These are phyloP conservation scores for Metschnikowia picachoensis DNA, from an alignment of 805 yeast genomes.

Conservation along the genomic window DNA sequence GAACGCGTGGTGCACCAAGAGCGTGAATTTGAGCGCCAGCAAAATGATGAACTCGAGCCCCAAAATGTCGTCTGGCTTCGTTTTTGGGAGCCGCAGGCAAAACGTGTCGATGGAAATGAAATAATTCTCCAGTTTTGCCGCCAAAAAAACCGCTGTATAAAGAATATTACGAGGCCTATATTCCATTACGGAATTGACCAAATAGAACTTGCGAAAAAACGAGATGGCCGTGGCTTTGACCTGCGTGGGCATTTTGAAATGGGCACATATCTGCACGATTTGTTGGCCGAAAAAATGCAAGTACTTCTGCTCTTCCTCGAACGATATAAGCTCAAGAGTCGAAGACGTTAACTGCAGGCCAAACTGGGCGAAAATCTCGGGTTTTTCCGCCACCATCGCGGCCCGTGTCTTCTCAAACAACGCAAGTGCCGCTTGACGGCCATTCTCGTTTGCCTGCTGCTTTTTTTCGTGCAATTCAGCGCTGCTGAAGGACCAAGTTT, in stretches of 20 bases:
- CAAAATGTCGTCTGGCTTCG: slow-evolving; percentile 62
- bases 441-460: slow-evolving; percentile 50
- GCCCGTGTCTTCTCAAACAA: slow-evolving; percentile 26
- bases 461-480: slow-evolving; percentile 52
- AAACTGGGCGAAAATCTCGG: slow-evolving; percentile 29
- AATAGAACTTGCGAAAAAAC: slow-evolving; percentile 76
- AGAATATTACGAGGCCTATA: slow-evolving; percentile 81
- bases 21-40: slow-evolving; percentile 71
- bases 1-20: slow-evolving; percentile 84
- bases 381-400: slow-evolving; percentile 18
- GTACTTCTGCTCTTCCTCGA: slow-evolving; percentile 67
- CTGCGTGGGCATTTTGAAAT: slow-evolving; percentile 81
- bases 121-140: slow-evolving; percentile 89
- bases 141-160: slow-evolving; percentile 71
- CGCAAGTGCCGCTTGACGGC: slow-evolving; percentile 35
- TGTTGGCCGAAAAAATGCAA: slow-evolving; percentile 70
- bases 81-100: slow-evolving; percentile 63
- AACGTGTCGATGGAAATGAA: slow-evolving; percentile 83
- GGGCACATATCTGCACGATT: slow-evolving; percentile 64
- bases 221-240: slow-evolving; percentile 83
- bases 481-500: slow-evolving; percentile 77
- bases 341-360: slow-evolving; percentile 27
- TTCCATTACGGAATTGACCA: slow-evolving; percentile 79
- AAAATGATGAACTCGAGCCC: slow-evolving; percentile 76
- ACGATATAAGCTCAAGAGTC: slow-evolving; percentile 45